Conservation (phyloP, 2,329 filamentous ascomycete species). For the Arthrinium puccinioides region DNA sequence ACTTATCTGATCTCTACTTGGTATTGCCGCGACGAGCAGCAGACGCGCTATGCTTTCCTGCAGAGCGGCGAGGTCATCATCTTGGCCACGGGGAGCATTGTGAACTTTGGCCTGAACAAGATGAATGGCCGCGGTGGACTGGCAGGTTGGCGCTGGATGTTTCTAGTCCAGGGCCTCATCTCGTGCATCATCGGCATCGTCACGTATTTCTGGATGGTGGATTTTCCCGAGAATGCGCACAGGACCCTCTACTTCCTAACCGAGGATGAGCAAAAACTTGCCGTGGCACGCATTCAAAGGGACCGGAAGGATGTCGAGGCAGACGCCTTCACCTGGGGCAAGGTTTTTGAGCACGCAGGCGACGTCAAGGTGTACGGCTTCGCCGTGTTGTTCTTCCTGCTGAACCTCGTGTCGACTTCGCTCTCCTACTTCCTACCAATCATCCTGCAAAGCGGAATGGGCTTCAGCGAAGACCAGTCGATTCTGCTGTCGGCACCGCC, state of each 20-base stretch:
- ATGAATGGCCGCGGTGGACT: conserved; percentile 48
- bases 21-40: conserved; percentile 59
- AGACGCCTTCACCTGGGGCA: conserved; percentile 47
- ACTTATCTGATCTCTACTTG: conserved; percentile 48
- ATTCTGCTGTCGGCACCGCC: conserved; percentile 60
- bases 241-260: conserved; percentile 51
- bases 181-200: conserved; percentile 49
- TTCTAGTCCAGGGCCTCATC: conserved; percentile 57
- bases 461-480: conserved; percentile 40
- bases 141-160: conserved; percentile 64
- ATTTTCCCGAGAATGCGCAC: conserved; percentile 57
- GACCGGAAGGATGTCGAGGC: conserved; percentile 54
- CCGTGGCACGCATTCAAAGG: conserved; percentile 47
- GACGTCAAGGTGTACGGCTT: conserved; percentile 61
- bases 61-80: conserved; percentile 59
- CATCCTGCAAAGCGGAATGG: conserved; percentile 49
- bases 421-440: conserved; percentile 60
- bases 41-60: conserved; percentile 57
- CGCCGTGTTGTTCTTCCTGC: conserved; percentile 56
- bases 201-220: conserved; percentile 65
- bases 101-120: conserved; percentile 63
- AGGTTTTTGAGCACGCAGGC: conserved; percentile 47
- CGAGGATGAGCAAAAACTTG: conserved; percentile 46
- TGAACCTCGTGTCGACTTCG: conserved; percentile 59
- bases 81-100: conserved; percentile 57